Evolutionary conservation across 768 basidiomycete species (phyloP).

Genomic region (Podaxis mareebaensis): DNA sequence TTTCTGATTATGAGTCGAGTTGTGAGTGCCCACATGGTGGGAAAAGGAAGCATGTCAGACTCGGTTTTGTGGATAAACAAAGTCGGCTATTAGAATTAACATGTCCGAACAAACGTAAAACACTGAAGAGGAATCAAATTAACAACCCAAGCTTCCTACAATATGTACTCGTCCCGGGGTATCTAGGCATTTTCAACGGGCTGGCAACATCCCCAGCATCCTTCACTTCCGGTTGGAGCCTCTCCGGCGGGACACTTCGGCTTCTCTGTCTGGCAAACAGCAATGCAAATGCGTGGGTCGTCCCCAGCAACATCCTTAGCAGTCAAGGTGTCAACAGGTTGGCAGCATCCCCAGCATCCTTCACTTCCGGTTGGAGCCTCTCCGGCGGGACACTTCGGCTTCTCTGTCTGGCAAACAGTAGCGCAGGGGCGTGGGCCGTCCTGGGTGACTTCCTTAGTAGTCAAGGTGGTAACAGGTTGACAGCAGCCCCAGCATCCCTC

Average conservation of each 20-base stretch:
- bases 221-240: neutral
- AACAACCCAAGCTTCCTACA: neutral
- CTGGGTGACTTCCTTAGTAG: neutral
- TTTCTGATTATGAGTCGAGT: too few species aligned
- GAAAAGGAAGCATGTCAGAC: too few species aligned
- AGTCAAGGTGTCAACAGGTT: too few species aligned
- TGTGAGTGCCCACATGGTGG: too few species aligned
- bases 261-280: too few species aligned
- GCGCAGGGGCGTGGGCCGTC: neutral
- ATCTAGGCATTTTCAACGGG: neutral
- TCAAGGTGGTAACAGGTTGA: neutral
- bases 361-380: neutral
- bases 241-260: neutral
- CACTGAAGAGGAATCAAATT: too few species aligned
- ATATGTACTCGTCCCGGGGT: neutral
- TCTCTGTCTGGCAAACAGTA: neutral
- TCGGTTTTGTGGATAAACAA: too few species aligned
- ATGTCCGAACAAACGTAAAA: too few species aligned
- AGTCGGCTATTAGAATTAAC: neutral
- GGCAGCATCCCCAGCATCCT: neutral
- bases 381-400: neutral
- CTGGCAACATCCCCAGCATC: conserved; percentile 7
- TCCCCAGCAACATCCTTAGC: too few species aligned
- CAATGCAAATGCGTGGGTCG: too few species aligned
- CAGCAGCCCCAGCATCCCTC: conserved; percentile 1